phyloP scores from a whole-genome alignment of 2,329 filamentous ascomycete species.

The Colletotrichum melonis region DNA sequence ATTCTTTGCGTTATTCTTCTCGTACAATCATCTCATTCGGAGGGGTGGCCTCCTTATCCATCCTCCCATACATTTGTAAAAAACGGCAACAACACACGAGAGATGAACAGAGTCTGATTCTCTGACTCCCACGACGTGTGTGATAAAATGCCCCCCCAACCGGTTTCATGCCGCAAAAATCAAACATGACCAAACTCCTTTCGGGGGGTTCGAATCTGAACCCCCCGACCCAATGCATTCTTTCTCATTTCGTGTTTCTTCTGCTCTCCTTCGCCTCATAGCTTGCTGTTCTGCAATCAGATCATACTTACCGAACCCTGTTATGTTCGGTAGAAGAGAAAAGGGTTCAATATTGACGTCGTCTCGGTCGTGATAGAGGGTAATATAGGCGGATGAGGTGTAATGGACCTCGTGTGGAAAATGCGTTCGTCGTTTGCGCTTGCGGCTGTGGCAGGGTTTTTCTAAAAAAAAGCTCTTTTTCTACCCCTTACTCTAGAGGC shows the following conservation, averaged over 20 bases:
- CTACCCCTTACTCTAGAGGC: not conserved
- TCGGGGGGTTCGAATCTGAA: not conserved
- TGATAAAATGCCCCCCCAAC: not conserved
- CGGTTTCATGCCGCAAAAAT: not conserved
- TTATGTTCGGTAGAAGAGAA: not conserved
- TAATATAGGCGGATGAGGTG: no score
- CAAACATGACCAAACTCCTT: slow-evolving; percentile 6
- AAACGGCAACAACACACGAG: not conserved
- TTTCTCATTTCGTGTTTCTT: slow-evolving; percentile 7
- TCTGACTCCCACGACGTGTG: no score
- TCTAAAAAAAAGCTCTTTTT: not conserved
- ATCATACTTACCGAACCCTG: slow-evolving; percentile 19
- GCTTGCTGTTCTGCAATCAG: slow-evolving; percentile 8
- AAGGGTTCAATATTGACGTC: slow-evolving; percentile 15
- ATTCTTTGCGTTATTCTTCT: not conserved
- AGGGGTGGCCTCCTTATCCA: not conserved
- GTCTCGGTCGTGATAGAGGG: slow-evolving; percentile 14
- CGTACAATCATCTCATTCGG: slow-evolving; percentile 17
- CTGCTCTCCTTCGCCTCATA: not conserved
- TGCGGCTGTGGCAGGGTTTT: slow-evolving; percentile 16
- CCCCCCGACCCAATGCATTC: slow-evolving; percentile 27
- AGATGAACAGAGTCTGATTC: no score
- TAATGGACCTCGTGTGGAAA: not conserved
- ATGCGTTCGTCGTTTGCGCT: not conserved
- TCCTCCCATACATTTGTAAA: slow-evolving; percentile 13